Conservation (phyloP, 768 basidiomycete genomes). For the Mycena galopus region DNA sequence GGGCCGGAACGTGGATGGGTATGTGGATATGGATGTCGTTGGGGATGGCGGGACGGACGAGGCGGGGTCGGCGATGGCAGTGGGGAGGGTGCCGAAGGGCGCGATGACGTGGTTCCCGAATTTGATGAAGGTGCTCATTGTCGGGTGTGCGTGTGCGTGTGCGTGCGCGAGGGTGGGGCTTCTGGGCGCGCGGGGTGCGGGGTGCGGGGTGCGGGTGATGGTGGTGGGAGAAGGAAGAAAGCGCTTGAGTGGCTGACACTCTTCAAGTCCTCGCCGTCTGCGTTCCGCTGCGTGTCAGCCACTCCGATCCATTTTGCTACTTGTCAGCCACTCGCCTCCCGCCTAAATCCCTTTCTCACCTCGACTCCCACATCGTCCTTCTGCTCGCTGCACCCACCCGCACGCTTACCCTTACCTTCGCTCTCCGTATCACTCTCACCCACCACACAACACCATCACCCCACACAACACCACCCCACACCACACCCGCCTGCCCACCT, state of each 20-base stretch:
- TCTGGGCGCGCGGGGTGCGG: background rate
- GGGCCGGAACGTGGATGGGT: too few species aligned
- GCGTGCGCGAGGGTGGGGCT: background rate
- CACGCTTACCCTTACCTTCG: background rate
- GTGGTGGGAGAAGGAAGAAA: slow-evolving; percentile 16
- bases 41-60: too few species aligned
- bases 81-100: slow-evolving; percentile 16
- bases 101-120: slow-evolving; percentile 30
- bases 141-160: background rate
- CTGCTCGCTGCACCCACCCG: background rate
- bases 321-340: slow-evolving; percentile 21
- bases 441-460: too few species aligned
- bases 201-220: background rate
- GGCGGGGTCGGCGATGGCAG: background rate
- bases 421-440: background rate
- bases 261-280: background rate
- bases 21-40: background rate
- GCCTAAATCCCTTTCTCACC: background rate
- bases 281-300: too few species aligned
- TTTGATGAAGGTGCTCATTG: slow-evolving; percentile 29
- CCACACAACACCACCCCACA: too few species aligned
- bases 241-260: slow-evolving; percentile 24
- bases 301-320: too few species aligned
- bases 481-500: too few species aligned
- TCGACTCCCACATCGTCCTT: background rate